Conservation (phyloP, 306 rosid species). For the Astragalus glycyphyllos region DNA sequence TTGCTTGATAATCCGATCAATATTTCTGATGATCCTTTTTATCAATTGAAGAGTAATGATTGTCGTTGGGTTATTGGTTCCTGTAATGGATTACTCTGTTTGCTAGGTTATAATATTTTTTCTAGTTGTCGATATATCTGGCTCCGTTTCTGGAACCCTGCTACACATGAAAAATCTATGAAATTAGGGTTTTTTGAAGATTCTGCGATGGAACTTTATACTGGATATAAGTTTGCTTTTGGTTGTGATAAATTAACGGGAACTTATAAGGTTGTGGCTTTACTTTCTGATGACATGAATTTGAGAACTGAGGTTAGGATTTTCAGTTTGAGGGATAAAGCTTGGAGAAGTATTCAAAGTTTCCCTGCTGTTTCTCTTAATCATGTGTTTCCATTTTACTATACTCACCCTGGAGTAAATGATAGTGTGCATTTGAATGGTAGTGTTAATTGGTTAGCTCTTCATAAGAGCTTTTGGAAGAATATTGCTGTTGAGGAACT, state of each 20-base stretch:
- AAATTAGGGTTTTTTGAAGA: neutral
- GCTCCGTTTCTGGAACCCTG: neutral
- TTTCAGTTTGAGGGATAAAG: neutral
- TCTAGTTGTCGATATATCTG: neutral
- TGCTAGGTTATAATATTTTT: neutral
- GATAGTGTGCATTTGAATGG: neutral
- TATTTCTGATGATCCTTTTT: neutral
- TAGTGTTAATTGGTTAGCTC: neutral
- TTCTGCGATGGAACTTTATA: no score
- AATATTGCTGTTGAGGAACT: neutral
- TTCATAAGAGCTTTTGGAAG: neutral
- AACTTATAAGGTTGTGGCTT: constrained; percentile 7
- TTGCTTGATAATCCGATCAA: neutral
- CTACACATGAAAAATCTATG: neutral
- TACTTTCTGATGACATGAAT: neutral
- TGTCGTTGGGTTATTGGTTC: neutral
- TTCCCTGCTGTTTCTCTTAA: neutral
- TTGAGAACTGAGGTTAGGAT: neutral
- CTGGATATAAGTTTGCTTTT: neutral
- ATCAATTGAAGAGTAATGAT: neutral
- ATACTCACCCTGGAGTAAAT: neutral
- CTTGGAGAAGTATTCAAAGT: neutral
- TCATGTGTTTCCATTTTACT: neutral
- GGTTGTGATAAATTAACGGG: neutral
- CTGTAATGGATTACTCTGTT: constrained; percentile 1